Evolutionary conservation across 2,329 filamentous ascomycete species (phyloP).

Genomic region (Cryphonectria carpinicola): DNA sequence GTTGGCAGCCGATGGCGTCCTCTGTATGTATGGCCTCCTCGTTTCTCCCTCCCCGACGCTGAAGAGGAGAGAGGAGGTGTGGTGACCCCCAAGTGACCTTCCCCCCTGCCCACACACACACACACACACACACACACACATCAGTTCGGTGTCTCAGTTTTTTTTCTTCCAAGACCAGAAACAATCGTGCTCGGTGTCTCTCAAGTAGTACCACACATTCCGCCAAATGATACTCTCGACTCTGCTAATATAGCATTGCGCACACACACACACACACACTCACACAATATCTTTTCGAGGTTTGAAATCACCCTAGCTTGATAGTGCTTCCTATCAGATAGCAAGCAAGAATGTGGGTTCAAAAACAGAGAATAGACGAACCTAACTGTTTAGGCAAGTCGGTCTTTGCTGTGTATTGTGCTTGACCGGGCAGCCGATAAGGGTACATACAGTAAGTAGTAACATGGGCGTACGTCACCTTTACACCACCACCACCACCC

Average conservation of each 20-base stretch:
- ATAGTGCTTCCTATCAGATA: not conserved
- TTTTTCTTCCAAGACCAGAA: not conserved
- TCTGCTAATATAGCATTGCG: not conserved
- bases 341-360: not conserved
- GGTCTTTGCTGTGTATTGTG: not conserved
- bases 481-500: not conserved
- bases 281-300: not conserved
- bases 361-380: not conserved
- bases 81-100: not conserved
- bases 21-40: not conserved
- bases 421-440: not conserved
- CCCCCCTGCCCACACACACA: no score
- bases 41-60: not conserved
- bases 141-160: not conserved
- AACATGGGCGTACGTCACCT: not conserved
- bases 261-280: not conserved
- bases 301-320: not conserved
- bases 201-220: not conserved
- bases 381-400: conserved; percentile 13
- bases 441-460: not conserved
- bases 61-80: not conserved
- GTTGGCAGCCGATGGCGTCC: not conserved
- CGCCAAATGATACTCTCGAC: not conserved
- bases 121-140: not conserved
- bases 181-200: not conserved